A percentile compares a stretch with the other conserved stretches of the same genome.
These are phyloP conservation scores for Aspergillus sp. DNA, from an alignment of 2,329 filamentous ascomycete genomes.

Conservation along the genomic window DNA sequence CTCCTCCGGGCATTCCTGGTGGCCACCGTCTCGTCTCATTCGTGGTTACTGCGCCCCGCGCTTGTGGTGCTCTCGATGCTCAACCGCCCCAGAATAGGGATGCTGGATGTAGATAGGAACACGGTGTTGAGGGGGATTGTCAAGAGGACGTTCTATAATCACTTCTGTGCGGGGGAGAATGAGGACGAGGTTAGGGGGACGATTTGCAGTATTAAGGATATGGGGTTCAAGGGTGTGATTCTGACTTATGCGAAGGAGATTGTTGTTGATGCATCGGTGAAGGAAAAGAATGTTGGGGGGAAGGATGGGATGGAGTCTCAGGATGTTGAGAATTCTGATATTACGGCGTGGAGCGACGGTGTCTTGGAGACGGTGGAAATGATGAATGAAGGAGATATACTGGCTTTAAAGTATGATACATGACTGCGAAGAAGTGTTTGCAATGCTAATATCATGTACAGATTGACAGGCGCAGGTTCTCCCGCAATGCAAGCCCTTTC, in stretches of 20 bases:
- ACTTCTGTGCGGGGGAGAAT: conserved; percentile 82
- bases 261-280: conserved; percentile 12
- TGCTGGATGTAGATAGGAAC: conserved; percentile 45
- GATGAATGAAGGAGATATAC: conserved; percentile 43
- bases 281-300: no score
- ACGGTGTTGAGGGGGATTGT: conserved; percentile 38
- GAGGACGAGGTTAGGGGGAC: conserved; percentile 39
- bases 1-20: no score
- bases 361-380: conserved; percentile 49
- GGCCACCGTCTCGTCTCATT: no score
- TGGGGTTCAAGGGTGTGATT: conserved; percentile 51
- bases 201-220: conserved; percentile 37
- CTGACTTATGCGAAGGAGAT: conserved; percentile 50
- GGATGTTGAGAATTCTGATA: conserved; percentile 14
- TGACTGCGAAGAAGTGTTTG: no score
- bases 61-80: conserved; percentile 33
- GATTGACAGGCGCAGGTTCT: conserved; percentile 46
- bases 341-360: conserved; percentile 49
- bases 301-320: no score
- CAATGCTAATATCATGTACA: conserved; percentile 11
- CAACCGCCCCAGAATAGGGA: conserved; percentile 34
- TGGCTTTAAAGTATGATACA: conserved; percentile 42
- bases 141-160: conserved; percentile 64
- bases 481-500: conserved; percentile 38
- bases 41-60: conserved; percentile 12